phyloP scores from a whole-genome alignment of 495 filamentous ascomycete genomes.

The Xylaria sp. region DNA sequence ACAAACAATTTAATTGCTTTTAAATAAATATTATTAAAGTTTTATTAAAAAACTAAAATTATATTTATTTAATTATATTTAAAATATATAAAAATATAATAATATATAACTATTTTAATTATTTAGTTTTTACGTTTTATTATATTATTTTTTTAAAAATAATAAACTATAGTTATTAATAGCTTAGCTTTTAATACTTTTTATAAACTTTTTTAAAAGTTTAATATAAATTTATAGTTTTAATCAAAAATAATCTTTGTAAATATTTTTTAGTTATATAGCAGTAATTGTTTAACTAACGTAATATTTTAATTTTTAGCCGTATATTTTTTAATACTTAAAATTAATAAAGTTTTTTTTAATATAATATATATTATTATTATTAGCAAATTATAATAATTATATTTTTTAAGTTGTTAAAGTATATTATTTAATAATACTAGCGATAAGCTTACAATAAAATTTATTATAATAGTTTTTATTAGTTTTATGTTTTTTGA shows the following conservation, averaged over 20 bases:
- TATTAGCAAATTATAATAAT: neutral
- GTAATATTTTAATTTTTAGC: neutral
- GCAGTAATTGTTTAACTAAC: neutral
- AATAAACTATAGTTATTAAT: neutral
- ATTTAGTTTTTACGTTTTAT: neutral
- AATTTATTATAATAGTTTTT: conserved; percentile 4
- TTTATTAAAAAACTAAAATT: conserved; percentile 1
- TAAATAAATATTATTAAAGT: neutral
- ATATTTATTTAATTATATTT: no score
- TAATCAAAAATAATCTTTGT: neutral
- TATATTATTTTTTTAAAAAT: neutral
- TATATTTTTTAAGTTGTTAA: neutral
- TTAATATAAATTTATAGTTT: no score
- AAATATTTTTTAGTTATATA: neutral
- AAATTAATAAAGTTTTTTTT: no score
- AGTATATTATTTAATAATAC: neutral
- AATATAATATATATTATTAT: neutral
- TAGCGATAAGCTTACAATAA: neutral
- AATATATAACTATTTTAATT: neutral
- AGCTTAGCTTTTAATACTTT: no score
- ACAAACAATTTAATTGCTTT: no score
- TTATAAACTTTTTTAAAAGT: no score
- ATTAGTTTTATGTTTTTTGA: neutral
- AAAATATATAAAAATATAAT: no score
- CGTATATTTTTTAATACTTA: neutral